These are phyloP conservation scores for Gomphus sp. DNA, from an alignment of 1,284 basidiomycete genomes.

Conservation along the genomic window DNA sequence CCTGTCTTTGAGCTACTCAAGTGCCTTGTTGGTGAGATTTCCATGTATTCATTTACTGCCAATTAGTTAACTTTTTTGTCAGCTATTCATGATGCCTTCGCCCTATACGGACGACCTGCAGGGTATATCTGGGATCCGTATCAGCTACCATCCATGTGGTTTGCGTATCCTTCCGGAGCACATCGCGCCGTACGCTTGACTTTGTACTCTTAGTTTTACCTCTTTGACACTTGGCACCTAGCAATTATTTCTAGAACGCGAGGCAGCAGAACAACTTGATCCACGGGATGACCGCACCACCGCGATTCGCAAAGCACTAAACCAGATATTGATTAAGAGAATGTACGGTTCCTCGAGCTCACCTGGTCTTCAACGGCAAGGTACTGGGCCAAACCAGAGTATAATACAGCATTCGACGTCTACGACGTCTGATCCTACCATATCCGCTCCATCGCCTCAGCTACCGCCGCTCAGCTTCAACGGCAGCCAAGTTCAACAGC, in stretches of 20 bases:
- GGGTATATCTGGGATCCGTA: constrained; percentile 83
- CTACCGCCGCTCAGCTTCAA: constrained; percentile 41
- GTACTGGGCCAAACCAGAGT: neutral
- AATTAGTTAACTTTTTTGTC: constrained; percentile 8
- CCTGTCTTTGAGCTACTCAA: constrained; percentile 74
- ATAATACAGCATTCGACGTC: neutral
- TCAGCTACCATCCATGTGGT: constrained; percentile 70
- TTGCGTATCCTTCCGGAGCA: constrained; percentile 72
- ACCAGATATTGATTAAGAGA: constrained; percentile 55
- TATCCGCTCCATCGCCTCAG: constrained; percentile 22
- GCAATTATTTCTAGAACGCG: constrained; percentile 86
- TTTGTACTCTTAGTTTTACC: neutral
- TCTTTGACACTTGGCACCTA: constrained; percentile 18
- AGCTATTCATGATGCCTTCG: constrained; percentile 83
- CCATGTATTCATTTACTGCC: constrained; percentile 8
- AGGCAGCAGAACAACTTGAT: constrained; percentile 72
- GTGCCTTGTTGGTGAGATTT: constrained; percentile 76
- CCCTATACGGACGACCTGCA: constrained; percentile 77
- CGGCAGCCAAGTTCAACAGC: constrained; percentile 13
- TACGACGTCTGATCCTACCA: no score
- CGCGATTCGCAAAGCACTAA: constrained; percentile 52
- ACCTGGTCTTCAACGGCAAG: constrained; percentile 4
- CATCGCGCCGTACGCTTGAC: constrained; percentile 52
- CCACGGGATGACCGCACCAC: constrained; percentile 73
- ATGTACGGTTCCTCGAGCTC: constrained; percentile 31